Base-by-base conservation (phyloP, 352 stramenopile genomes). In the Phytophthora tentaculata region DNA sequence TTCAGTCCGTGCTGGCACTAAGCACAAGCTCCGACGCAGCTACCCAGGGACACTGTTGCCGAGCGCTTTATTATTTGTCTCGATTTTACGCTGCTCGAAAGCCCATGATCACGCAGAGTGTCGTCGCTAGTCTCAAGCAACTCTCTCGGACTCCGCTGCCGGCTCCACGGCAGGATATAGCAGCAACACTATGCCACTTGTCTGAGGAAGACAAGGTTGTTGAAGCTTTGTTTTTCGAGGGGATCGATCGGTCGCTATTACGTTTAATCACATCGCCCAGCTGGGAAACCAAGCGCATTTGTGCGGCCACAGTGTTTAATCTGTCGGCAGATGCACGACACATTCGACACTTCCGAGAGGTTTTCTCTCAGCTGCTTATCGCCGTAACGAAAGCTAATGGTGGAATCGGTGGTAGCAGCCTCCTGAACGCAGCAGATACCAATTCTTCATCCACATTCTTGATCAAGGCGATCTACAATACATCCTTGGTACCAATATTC, bases 391-490 rank as follows among this genome's bases (percentile, higher is more conserved):
- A 75, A 68, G 28, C 51, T 2, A 71, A 64, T 26, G 35, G 19
- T 16, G 62, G 50, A 32, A 56, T 68, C 26, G 56, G 56, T 10
- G 62, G 62, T 14, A 71, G 56, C 20, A 63, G 62, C 60, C 52
- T 71, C 22, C 7, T 71, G 2, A 64, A 48, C 19, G 2, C 67
- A 19, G 22, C 52, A 10, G 50, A 58, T n/a, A 45, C 64, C 3
- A 68, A 59, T 17, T 75, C 62, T 7, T 75, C 67, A 4, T 67
- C 61, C 5, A 65, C 68, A 0, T 82, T 86, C 56, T 68, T 94
- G 47, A 70, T 94, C 56, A 90, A 94, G 49, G 81, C 86, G 8
- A 73, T 80, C 17, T 94, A 91, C 72, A 94, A 94, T 39, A 69
- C 84, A 19, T 81, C 86, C 16, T 64, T 89, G 17, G 59, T 80